These are phyloP conservation scores for Agarophyton chilense DNA, from an alignment of 23 red algal genomes.

Conservation along the genomic window DNA sequence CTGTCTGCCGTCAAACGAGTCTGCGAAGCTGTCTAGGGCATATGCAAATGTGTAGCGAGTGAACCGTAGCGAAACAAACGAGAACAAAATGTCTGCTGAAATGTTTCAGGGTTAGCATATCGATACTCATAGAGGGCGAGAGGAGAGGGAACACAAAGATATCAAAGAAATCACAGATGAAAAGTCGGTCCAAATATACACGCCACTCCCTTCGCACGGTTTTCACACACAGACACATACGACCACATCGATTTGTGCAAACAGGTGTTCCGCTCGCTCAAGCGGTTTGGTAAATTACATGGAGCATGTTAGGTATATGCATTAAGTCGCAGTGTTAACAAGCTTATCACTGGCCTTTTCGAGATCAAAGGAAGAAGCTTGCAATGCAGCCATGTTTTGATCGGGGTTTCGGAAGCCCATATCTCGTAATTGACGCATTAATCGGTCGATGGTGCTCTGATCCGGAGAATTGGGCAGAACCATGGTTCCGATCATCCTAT, in stretches of 20 bases:
- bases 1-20: no score
- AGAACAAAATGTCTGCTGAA: no score
- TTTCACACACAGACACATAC: not conserved
- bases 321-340: conserved; percentile 26
- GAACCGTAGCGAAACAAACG: no score
- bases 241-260: not conserved
- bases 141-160: no score
- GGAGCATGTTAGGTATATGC: not conserved
- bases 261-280: not conserved
- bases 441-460: not conserved
- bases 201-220: not conserved
- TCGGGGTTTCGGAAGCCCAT: conserved; percentile 40
- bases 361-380: conserved; percentile 41
- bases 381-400: conserved; percentile 52
- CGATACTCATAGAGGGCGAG: no score
- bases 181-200: not conserved
- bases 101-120: no score
- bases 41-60: no score
- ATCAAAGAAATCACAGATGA: conserved; percentile 1
- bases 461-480: conserved; percentile 23
- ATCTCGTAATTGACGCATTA: conserved; percentile 39
- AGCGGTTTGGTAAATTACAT: not conserved
- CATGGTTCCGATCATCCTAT: not conserved
- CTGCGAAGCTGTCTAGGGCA: no score
- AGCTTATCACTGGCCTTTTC: conserved; percentile 56